These are phyloP conservation scores for Chrysochromulina parva DNA, from an alignment of 78 protist species.

Conservation along the genomic window DNA sequence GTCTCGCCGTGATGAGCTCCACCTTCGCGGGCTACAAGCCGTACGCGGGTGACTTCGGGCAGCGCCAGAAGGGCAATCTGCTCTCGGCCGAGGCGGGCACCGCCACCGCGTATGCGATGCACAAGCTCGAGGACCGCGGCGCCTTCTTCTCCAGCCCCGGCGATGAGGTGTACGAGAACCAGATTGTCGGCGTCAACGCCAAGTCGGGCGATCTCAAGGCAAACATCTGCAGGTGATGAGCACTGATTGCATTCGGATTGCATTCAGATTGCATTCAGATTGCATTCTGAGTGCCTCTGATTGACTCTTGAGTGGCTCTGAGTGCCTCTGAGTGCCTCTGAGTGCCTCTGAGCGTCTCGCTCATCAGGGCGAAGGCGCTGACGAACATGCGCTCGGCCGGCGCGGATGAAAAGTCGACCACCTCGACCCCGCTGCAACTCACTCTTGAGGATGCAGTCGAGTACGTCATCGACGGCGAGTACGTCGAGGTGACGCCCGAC, in stretches of 20 bases:
- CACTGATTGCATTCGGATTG: no score
- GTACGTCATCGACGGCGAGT: conserved; percentile 66
- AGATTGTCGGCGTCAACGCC: conserved; percentile 72
- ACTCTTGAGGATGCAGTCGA: conserved; percentile 79
- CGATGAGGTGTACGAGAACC: conserved; percentile 58
- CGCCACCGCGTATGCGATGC: no score
- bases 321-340: no score
- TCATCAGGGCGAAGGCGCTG: conserved; percentile 56
- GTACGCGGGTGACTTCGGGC: background rate
- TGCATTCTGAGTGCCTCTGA: no score
- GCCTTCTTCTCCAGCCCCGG: conserved; percentile 67
- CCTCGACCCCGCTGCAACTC: conserved; percentile 53
- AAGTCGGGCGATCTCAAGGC: conserved; percentile 59
- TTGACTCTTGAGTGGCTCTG: no score
- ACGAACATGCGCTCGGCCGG: conserved; percentile 75
- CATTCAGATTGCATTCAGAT: no score
- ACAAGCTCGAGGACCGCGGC: conserved; percentile 63
- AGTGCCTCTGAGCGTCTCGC: no score
- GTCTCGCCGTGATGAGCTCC: conserved; percentile 74
- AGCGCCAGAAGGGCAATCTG: conserved; percentile 41
- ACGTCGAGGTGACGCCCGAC: conserved; percentile 78
- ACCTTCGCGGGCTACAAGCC: conserved; percentile 65
- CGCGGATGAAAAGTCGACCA: conserved; percentile 65
- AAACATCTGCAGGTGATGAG: conserved; percentile 57
- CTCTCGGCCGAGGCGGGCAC: no score